A percentile compares a stretch with the other conserved stretches of the same genome.
Conservation (phyloP, 2,329 filamentous ascomycete genomes). For the Nakataea oryzae region DNA sequence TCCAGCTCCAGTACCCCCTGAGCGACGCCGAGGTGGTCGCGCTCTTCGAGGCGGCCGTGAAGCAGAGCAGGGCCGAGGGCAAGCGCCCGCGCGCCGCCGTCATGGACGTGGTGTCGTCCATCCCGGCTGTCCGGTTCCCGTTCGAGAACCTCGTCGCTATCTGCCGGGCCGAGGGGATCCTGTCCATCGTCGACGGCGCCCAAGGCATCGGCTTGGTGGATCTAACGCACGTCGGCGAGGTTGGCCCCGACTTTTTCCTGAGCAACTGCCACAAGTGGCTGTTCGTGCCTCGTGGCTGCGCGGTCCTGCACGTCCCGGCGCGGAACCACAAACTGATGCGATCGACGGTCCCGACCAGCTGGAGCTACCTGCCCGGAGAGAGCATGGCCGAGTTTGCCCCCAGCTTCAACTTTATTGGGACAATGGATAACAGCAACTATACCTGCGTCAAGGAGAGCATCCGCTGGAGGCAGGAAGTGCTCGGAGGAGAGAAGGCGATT, state of each 20-base stretch:
- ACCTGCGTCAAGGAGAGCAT: conserved; percentile 63
- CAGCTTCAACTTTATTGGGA: conserved; percentile 70
- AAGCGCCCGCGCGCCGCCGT: conserved; percentile 57
- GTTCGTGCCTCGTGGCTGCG: conserved; percentile 67
- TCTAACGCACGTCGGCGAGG: conserved; percentile 46
- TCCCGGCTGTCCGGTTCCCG: conserved; percentile 71
- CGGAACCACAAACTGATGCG: conserved; percentile 68
- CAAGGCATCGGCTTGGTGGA: conserved; percentile 74
- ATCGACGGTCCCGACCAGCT: conserved; percentile 68
- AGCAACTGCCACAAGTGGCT: conserved; percentile 92
- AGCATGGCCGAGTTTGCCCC: conserved; percentile 50
- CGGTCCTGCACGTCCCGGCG: conserved; percentile 67
- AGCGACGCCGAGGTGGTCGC: conserved; percentile 56
- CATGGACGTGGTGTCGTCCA: conserved; percentile 71
- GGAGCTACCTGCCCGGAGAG: conserved; percentile 56
- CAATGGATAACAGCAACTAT: conserved; percentile 61
- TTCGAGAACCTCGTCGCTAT: conserved; percentile 56
- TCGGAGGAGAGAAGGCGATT: conserved; percentile 67
- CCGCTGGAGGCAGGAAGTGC: conserved; percentile 54
- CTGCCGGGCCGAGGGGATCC: conserved; percentile 56
- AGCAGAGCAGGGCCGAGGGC: conserved; percentile 38
- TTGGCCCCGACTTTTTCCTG: conserved; percentile 79
- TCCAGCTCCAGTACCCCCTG: conserved; percentile 58
- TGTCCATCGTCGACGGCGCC: conserved; percentile 74
- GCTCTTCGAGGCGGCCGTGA: conserved; percentile 49